Evolutionary conservation across 257 asterid species (phyloP).

Genomic region (Verbena officinalis): DNA sequence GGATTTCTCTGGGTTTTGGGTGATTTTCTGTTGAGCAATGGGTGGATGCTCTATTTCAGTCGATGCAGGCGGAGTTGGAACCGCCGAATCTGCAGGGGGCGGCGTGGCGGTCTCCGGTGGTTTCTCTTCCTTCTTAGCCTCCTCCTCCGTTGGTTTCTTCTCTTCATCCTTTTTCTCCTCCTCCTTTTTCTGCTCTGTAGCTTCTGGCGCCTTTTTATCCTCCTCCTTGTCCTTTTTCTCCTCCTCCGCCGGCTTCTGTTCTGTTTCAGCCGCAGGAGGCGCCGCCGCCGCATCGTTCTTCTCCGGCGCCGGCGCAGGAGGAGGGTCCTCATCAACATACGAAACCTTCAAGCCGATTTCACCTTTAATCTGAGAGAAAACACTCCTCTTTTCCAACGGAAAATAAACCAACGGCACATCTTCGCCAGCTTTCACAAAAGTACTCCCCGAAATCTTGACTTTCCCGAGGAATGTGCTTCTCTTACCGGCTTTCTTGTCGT

Average conservation of each 20-base stretch:
- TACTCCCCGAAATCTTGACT: constrained; percentile 70
- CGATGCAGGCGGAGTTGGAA: constrained; percentile 39
- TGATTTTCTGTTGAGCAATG: constrained; percentile 48
- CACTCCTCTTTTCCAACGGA: constrained; percentile 91
- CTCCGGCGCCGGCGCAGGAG: constrained; percentile 47
- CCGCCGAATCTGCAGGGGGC: constrained; percentile 25
- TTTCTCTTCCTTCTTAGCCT: constrained; percentile 57
- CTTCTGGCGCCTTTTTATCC: constrained; percentile 39
- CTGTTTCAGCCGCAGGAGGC: constrained; percentile 37
- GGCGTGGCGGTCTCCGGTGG: constrained; percentile 47
- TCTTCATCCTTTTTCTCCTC: constrained; percentile 44
- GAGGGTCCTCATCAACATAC: constrained; percentile 58
- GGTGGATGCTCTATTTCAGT: constrained; percentile 48
- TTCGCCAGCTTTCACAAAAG: constrained; percentile 55
- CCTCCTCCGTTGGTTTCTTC: constrained; percentile 36
- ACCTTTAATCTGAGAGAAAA: constrained; percentile 89
- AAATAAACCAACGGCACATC: constrained; percentile 70
- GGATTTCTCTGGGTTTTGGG: constrained; percentile 29
- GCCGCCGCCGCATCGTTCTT: constrained; percentile 44
- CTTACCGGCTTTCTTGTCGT: constrained; percentile 74
- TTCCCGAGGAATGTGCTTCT: constrained; percentile 79
- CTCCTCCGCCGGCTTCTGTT: constrained; percentile 42
- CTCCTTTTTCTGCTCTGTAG: constrained; percentile 37
- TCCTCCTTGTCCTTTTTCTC: constrained; percentile 33
- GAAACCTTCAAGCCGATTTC: constrained; percentile 78